These are phyloP conservation scores for Alternaria triticina DNA, from an alignment of 2,329 filamentous ascomycete genomes.

Conservation along the genomic window DNA sequence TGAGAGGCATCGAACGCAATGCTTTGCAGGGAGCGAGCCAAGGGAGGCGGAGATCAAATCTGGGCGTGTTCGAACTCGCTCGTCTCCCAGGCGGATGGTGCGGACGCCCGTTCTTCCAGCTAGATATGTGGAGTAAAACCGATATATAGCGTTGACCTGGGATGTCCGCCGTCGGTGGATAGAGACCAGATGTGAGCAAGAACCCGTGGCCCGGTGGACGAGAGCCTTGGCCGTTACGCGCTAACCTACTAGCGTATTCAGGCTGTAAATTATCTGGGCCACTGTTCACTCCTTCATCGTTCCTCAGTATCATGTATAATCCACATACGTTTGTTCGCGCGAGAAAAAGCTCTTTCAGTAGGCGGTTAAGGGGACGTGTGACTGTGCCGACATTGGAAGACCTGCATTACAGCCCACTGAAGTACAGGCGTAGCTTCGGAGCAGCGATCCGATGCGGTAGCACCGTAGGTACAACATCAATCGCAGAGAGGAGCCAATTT, in stretches of 20 bases:
- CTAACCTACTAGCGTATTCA: neutral
- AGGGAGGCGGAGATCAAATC: neutral
- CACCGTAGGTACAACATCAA: neutral
- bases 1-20: neutral
- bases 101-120: neutral
- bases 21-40: neutral
- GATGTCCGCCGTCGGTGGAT: neutral
- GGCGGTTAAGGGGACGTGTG: neutral
- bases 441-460: neutral
- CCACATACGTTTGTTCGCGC: neutral
- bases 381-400: neutral
- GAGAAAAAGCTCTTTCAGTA: neutral
- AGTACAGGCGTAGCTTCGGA: constrained; percentile 1
- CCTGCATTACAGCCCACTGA: neutral
- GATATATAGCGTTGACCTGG: neutral
- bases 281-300: neutral
- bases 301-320: neutral
- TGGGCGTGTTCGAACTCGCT: neutral
- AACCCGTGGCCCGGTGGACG: neutral
- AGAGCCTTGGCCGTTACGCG: neutral
- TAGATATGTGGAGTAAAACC: neutral
- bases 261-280: neutral
- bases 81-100: neutral
- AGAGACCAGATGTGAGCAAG: neutral
- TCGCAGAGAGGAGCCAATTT: neutral